A percentile compares a stretch with the other conserved stretches of the same genome.
These are phyloP conservation scores for Phaseolus lunatus DNA, from an alignment of 306 rosid species.

Conservation along the genomic window DNA sequence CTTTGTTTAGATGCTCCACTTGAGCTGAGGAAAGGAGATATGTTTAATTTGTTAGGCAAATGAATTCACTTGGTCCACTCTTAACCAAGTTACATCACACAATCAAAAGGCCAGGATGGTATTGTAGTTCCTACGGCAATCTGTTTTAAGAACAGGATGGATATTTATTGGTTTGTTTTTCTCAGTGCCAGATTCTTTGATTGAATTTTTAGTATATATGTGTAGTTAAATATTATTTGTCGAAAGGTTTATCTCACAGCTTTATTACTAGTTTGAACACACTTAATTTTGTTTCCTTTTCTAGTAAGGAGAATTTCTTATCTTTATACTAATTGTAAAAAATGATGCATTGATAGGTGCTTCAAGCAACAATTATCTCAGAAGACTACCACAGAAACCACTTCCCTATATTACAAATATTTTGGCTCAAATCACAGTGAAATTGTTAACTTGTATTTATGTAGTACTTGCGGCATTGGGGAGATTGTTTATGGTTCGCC, in stretches of 20 bases:
- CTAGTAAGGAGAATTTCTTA: constrained; percentile 1
- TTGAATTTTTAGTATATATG: constrained; percentile 15
- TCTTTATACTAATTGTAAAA: constrained; percentile 22
- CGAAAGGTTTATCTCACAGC: constrained; percentile 48
- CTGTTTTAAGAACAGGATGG: constrained; percentile 17
- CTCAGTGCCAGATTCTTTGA: constrained; percentile 18
- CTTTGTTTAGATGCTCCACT: constrained; percentile 34
- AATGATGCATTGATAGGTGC: constrained; percentile 62
- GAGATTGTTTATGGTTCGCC: constrained; percentile 49
- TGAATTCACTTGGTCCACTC: constrained; percentile 36
- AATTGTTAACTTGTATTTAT: constrained; percentile 65
- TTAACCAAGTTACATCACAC: constrained; percentile 17
- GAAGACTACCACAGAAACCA: constrained; percentile 57
- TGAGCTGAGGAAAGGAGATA: constrained; percentile 33
- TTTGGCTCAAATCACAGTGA: constrained; percentile 55
- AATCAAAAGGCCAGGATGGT: constrained; percentile 20
- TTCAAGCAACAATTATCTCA: constrained; percentile 48
- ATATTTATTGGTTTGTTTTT: constrained; percentile 27
- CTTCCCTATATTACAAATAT: constrained; percentile 54
- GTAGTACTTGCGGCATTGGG: constrained; percentile 56
- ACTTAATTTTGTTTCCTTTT: constrained; percentile 28
- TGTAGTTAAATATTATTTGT: constrained; percentile 37
- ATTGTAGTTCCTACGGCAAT: constrained; percentile 22
- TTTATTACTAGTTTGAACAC: constrained; percentile 20
- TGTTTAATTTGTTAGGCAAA: constrained; percentile 23